These are phyloP conservation scores for Fusarium haematococcum DNA, from an alignment of 2,329 filamentous ascomycete species.

Conservation along the genomic window DNA sequence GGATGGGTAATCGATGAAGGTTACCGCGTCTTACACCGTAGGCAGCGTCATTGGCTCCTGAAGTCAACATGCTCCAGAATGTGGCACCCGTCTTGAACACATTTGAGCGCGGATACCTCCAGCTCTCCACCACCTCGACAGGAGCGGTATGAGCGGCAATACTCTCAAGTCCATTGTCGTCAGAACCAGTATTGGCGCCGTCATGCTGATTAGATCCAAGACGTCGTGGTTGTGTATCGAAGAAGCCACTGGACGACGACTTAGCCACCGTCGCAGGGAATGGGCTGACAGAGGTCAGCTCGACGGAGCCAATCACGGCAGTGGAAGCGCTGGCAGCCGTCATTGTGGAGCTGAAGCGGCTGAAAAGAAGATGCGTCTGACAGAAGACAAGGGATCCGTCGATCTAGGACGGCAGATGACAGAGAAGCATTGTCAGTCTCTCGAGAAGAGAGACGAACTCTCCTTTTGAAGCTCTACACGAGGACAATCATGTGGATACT, in stretches of 20 bases:
- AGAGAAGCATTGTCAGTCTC: background rate
- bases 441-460: background rate
- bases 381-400: background rate
- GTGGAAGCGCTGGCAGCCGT: conserved; percentile 21
- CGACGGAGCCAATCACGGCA: conserved; percentile 32
- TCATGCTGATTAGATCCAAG: background rate
- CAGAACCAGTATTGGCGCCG: background rate
- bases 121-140: conserved; percentile 24
- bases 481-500: background rate
- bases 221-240: background rate
- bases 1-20: background rate
- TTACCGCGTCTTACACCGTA: conserved; percentile 61
- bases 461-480: background rate
- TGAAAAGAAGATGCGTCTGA: conserved; percentile 18
- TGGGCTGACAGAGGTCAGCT: conserved; percentile 28
- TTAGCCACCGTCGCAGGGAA: conserved; percentile 9
- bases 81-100: conserved; percentile 61
- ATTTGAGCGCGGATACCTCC: conserved; percentile 50
- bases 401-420: background rate
- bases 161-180: conserved; percentile 19
- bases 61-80: conserved; percentile 68
- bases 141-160: conserved; percentile 2
- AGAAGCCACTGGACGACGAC: background rate
- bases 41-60: conserved; percentile 69
- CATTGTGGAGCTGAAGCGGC: conserved; percentile 10